Conservation (phyloP, 495 filamentous ascomycete species). For the Tuber melanosporum region DNA sequence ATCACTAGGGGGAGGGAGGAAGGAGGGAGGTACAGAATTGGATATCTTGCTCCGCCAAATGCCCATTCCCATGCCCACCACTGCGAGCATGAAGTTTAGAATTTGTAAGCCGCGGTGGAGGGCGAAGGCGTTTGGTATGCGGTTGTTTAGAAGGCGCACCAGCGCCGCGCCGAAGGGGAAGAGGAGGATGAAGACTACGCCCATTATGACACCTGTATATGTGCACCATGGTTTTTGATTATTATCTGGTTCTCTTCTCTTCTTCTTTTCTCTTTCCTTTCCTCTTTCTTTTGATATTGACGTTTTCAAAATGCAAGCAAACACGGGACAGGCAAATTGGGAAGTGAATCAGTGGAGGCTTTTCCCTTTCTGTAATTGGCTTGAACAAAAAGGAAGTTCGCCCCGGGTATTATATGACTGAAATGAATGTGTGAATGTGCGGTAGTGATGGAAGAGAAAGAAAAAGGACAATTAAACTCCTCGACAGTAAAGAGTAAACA, state of each 20-base stretch:
- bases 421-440: not conserved
- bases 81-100: slow-evolving; percentile 51
- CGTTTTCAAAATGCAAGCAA: not conserved
- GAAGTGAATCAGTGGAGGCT: not conserved
- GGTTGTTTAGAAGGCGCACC: slow-evolving; percentile 51
- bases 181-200: slow-evolving; percentile 51
- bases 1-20: not conserved
- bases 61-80: slow-evolving; percentile 59
- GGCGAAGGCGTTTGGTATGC: slow-evolving; percentile 40
- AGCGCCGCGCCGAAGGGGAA: slow-evolving; percentile 55
- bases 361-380: not conserved
- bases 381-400: slow-evolving; percentile 1
- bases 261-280: no score
- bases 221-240: not conserved
- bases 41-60: slow-evolving; percentile 48
- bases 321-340: not conserved
- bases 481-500: not conserved
- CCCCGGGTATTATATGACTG: not conserved
- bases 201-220: slow-evolving; percentile 51
- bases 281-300: not conserved
- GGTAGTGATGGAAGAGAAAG: not conserved
- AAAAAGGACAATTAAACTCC: not conserved
- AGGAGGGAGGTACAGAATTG: slow-evolving; percentile 31
- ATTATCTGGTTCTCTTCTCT: not conserved
- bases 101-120: slow-evolving; percentile 57